Percentiles rank a stretch among this genome's conserved stretches.
Conservation (phyloP, 202 grass and related monocot species). For the Thinopyrum obtusiflorum region DNA sequence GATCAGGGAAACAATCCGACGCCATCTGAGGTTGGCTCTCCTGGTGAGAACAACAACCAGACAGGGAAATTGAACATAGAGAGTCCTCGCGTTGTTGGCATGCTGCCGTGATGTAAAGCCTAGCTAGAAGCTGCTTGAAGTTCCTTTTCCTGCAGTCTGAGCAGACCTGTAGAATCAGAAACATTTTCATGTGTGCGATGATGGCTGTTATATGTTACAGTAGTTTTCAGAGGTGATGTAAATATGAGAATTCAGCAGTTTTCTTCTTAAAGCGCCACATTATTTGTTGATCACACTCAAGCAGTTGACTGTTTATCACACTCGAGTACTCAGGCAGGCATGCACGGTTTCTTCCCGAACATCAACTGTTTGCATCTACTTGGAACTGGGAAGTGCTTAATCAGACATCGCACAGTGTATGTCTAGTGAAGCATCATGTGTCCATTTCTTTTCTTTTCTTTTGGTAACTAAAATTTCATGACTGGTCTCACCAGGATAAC, state of each 20-base stretch:
- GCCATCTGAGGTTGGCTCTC: slow-evolving; percentile 18
- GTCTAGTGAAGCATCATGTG: background rate
- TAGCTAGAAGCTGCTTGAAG: slow-evolving; percentile 7
- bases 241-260: slow-evolving; percentile 32
- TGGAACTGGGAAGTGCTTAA: background rate
- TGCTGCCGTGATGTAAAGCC: slow-evolving; percentile 1
- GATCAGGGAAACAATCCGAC: slow-evolving; percentile 25
- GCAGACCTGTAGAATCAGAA: slow-evolving; percentile 7
- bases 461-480: background rate
- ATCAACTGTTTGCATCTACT: background rate
- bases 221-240: slow-evolving; percentile 27
- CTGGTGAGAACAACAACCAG: slow-evolving; percentile 38
- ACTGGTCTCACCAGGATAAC: background rate
- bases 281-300: background rate
- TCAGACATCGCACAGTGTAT: background rate
- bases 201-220: slow-evolving; percentile 1
- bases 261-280: background rate
- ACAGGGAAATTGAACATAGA: slow-evolving; percentile 37
- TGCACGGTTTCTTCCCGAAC: background rate
- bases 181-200: background rate
- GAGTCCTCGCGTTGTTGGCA: slow-evolving; percentile 30
- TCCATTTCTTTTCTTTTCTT: background rate
- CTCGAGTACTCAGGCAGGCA: background rate
- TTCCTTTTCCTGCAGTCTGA: background rate
- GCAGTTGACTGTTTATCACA: background rate